phyloP scores from a whole-genome alignment of 1,284 basidiomycete species.

The Kalmanozyma brasiliensis region DNA sequence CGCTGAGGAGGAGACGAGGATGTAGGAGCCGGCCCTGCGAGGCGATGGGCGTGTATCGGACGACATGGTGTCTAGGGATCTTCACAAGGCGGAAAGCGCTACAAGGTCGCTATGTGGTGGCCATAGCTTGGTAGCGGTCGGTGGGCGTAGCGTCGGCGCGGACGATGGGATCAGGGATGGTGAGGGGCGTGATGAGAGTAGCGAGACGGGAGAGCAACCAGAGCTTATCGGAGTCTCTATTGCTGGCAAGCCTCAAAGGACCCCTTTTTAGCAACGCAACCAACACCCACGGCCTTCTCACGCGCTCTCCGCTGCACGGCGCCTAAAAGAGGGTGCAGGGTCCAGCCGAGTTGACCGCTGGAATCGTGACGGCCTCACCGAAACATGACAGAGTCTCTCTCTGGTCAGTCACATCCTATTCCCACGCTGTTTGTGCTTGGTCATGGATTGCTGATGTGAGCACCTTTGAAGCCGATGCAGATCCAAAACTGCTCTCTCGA shows the following conservation, averaged over 20 bases:
- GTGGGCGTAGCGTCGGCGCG: too few relatives aligned
- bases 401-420: not conserved
- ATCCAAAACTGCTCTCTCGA: slow-evolving; percentile 63
- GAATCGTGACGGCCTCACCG: not conserved
- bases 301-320: slow-evolving; percentile 2
- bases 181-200: slow-evolving; percentile 1
- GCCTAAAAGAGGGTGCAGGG: slow-evolving; percentile 15
- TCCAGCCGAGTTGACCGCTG: slow-evolving; percentile 11
- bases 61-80: slow-evolving; percentile 16
- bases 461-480: slow-evolving; percentile 46
- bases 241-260: slow-evolving; percentile 4
- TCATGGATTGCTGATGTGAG: not conserved
- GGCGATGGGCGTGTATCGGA: slow-evolving; percentile 18
- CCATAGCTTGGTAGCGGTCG: slow-evolving; percentile 5
- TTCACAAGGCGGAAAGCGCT: not conserved
- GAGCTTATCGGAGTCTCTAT: slow-evolving; percentile 4
- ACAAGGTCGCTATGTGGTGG: slow-evolving; percentile 9
- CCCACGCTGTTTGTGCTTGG: not conserved
- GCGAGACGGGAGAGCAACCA: not conserved
- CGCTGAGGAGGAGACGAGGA: slow-evolving; percentile 36
- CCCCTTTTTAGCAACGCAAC: slow-evolving; percentile 16
- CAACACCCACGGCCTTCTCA: slow-evolving; percentile 8
- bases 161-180: not conserved
- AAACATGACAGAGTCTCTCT: not conserved
- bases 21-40: slow-evolving; percentile 34